Evolutionary conservation across 495 filamentous ascomycete species (phyloP).

Genomic region (Parachaetomium inaequale): DNA sequence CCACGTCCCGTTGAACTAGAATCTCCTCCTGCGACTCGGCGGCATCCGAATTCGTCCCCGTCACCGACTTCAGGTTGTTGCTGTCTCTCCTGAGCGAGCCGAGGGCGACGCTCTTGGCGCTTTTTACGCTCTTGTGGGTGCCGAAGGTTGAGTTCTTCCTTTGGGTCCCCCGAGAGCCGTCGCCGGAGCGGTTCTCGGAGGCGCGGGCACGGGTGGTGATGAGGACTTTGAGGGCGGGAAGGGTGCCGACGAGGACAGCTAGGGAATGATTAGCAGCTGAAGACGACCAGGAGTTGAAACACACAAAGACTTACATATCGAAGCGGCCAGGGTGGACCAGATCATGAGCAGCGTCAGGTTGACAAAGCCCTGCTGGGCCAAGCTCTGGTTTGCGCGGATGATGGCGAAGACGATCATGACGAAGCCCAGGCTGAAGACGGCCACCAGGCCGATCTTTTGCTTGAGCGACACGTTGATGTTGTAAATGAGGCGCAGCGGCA

Average conservation of each 20-base stretch:
- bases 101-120: slow-evolving; percentile 12
- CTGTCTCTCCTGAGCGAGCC: background rate
- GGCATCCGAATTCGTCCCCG: background rate
- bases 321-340: slow-evolving; percentile 36
- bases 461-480: slow-evolving; percentile 42
- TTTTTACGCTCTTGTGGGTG: background rate
- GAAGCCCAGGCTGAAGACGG: slow-evolving; percentile 49
- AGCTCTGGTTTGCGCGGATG: slow-evolving; percentile 43
- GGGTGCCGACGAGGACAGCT: slow-evolving; percentile 50
- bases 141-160: slow-evolving; percentile 15
- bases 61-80: background rate
- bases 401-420: slow-evolving; percentile 51
- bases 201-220: slow-evolving; percentile 51
- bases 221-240: slow-evolving; percentile 49
- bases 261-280: background rate
- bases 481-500: slow-evolving; percentile 50
- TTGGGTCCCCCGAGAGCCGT: slow-evolving; percentile 16
- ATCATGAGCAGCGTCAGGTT: slow-evolving; percentile 35
- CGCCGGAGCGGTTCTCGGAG: slow-evolving; percentile 14
- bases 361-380: slow-evolving; percentile 34
- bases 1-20: slow-evolving; percentile 16
- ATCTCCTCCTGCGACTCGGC: slow-evolving; percentile 23
- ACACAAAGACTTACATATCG: slow-evolving; percentile 30
- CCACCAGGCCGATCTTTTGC: slow-evolving; percentile 48
- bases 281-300: background rate